A percentile compares a stretch with the other conserved stretches of the same genome.
Conservation (phyloP, 805 yeast species). For the Millerago galiae region DNA sequence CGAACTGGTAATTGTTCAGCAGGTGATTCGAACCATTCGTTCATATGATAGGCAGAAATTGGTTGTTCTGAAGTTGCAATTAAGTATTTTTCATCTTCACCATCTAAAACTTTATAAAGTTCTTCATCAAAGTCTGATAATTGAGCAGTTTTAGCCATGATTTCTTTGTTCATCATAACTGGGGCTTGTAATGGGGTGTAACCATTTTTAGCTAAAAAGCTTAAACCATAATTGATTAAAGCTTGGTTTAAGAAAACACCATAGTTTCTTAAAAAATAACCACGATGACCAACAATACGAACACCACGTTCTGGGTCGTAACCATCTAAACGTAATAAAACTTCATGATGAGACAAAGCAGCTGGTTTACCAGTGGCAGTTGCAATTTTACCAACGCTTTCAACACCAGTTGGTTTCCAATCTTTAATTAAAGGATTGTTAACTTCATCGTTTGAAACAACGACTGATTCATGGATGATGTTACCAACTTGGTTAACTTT, state of each 20-base stretch:
- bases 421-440: constrained; percentile 81
- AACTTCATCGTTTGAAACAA: constrained; percentile 81
- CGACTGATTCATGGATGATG: constrained; percentile 88
- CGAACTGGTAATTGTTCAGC: constrained; percentile 93
- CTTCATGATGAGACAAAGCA: constrained; percentile 88
- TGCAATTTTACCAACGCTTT: constrained; percentile 56
- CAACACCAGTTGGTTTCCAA: constrained; percentile 77
- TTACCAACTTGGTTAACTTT: constrained; percentile 93
- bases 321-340: constrained; percentile 89
- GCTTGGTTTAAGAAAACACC: constrained; percentile 99
- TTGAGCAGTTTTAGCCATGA: constrained; percentile 99
- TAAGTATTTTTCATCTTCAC: constrained; percentile 94
- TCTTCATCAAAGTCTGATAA: constrained; percentile 97
- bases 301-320: constrained; percentile 99
- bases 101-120: constrained; percentile 92
- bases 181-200: constrained; percentile 96
- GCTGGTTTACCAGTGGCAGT: constrained; percentile 76
- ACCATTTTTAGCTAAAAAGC: constrained; percentile 69
- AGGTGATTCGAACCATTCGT: constrained; percentile 98
- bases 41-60: constrained; percentile 93
- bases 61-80: constrained; percentile 99
- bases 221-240: constrained; percentile 89
- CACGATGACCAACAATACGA: constrained; percentile 96
- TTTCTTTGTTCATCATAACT: constrained; percentile 99
- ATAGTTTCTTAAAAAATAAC: constrained; percentile 87